Conservation (phyloP, 1,139 yeast species). For the Wickerhamomyces sp. region DNA sequence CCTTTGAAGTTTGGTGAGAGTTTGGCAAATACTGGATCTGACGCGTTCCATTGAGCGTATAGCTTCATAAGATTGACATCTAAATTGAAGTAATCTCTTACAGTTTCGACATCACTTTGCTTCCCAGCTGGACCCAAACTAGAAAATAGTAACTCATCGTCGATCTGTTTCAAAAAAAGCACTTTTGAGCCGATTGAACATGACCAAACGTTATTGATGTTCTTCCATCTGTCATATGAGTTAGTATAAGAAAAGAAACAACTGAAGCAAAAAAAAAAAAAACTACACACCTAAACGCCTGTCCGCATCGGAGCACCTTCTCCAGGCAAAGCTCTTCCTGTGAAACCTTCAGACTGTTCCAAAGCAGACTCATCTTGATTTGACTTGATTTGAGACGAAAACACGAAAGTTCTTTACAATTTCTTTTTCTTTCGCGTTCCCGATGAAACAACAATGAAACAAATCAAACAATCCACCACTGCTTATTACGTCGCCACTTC, state of each 20-base stretch:
- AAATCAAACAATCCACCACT: neutral
- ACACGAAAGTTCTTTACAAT: no score
- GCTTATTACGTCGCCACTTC: no score
- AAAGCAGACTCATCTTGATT: constrained; percentile 6
- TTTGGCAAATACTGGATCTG: constrained; percentile 45
- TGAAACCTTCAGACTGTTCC: constrained; percentile 18
- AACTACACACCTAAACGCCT: constrained; percentile 49
- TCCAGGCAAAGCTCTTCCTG: constrained; percentile 52
- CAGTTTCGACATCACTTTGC: constrained; percentile 34
- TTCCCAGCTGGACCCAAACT: constrained; percentile 17
- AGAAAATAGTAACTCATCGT: constrained; percentile 16
- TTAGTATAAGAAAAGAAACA: neutral
- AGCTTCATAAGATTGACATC: constrained; percentile 48
- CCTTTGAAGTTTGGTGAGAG: constrained; percentile 48
- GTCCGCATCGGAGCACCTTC: constrained; percentile 83
- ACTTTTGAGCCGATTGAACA: constrained; percentile 47
- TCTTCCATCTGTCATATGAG: constrained; percentile 46
- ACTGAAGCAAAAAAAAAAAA: neutral
- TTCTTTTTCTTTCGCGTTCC: neutral
- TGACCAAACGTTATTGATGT: constrained; percentile 54
- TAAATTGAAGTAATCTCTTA: constrained; percentile 69
- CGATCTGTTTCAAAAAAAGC: constrained; percentile 48
- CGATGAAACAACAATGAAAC: neutral
- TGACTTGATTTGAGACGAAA: neutral
- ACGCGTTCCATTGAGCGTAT: constrained; percentile 55